Conservation (phyloP, 2,329 filamentous ascomycete species). For the Ophiostoma piceae region DNA sequence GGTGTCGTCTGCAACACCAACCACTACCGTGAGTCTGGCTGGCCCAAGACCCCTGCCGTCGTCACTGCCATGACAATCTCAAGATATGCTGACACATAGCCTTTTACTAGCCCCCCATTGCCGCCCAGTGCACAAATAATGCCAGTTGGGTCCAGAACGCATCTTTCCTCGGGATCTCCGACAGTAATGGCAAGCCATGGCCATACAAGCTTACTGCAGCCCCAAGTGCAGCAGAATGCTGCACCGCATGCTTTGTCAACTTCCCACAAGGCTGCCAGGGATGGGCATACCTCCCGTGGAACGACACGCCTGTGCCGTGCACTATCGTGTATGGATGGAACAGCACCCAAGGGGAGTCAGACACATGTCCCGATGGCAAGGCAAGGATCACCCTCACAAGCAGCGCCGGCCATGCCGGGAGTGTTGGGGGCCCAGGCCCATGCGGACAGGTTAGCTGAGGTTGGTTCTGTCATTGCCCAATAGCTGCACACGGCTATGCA, state of each 20-base stretch:
- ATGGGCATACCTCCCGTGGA: conserved; percentile 25
- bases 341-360: conserved; percentile 9
- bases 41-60: neutral
- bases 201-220: conserved; percentile 20
- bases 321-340: conserved; percentile 25
- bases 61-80: neutral
- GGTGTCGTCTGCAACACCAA: neutral
- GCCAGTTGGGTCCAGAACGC: conserved; percentile 21
- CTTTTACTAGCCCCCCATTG: neutral
- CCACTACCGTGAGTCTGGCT: neutral
- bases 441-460: conserved; percentile 17
- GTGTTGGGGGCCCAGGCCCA: conserved; percentile 23
- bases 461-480: neutral
- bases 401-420: conserved; percentile 11
- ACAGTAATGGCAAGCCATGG: conserved; percentile 20
- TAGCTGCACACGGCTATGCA: neutral
- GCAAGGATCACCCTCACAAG: conserved; percentile 20
- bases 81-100: neutral
- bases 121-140: conserved; percentile 13
- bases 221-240: conserved; percentile 19
- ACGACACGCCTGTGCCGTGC: conserved; percentile 25
- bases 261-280: conserved; percentile 24
- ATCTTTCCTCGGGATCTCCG: conserved; percentile 23
- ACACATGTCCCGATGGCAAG: conserved; percentile 21
- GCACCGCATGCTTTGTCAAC: conserved; percentile 19